Conservation (phyloP, 2,329 filamentous ascomycete species). For the Penicillium psychrosexuale region DNA sequence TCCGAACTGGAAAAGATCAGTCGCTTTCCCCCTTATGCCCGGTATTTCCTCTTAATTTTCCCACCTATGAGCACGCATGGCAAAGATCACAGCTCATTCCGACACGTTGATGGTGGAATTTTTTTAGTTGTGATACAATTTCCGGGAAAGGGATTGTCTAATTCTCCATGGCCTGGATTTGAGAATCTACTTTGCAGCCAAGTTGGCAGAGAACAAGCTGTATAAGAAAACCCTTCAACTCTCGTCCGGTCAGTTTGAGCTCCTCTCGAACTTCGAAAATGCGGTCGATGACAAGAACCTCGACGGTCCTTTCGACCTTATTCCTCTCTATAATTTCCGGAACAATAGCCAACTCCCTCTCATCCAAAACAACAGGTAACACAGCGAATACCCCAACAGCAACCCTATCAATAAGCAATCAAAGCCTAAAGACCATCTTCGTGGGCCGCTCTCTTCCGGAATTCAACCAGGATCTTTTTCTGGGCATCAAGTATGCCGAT, state of each 20-base stretch:
- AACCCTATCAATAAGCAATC: slow-evolving; percentile 7
- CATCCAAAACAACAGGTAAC: slow-evolving; percentile 2
- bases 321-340: not conserved
- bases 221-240: not conserved
- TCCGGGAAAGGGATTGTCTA: not conserved
- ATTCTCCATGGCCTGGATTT: not conserved
- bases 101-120: not conserved
- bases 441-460: slow-evolving; percentile 26
- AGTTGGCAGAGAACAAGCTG: not conserved
- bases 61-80: slow-evolving; percentile 15
- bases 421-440: slow-evolving; percentile 20
- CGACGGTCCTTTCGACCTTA: not conserved
- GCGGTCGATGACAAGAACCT: not conserved
- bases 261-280: not conserved
- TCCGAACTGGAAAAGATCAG: not conserved
- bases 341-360: not conserved
- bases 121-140: not conserved
- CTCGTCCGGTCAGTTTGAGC: not conserved
- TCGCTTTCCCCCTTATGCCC: not conserved
- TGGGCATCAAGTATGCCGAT: slow-evolving; percentile 31
- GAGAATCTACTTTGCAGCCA: not conserved
- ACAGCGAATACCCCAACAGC: slow-evolving; percentile 21
- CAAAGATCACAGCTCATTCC: not conserved
- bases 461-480: slow-evolving; percentile 30
- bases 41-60: slow-evolving; percentile 11